Evolutionary conservation across 2,329 filamentous ascomycete species (phyloP).

Genomic region (Colletotrichum euphorbiae): DNA sequence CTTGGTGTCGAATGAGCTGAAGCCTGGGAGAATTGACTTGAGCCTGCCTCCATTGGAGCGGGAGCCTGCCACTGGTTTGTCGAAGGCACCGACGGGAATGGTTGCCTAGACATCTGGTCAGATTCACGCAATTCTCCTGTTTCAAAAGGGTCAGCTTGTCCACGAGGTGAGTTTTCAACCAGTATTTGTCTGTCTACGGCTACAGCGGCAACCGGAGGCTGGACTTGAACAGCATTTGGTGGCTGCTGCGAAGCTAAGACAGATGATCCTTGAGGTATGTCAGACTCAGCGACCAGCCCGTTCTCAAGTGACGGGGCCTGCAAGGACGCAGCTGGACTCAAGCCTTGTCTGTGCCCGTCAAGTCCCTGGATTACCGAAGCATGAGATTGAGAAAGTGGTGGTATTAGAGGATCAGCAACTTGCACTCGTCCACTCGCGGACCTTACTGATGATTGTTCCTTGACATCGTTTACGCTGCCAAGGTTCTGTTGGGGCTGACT

Average conservation of each 20-base stretch:
- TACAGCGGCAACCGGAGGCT: background rate
- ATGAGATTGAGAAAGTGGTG: conserved; percentile 9
- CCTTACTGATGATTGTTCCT: background rate
- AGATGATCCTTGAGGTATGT: conserved; percentile 12
- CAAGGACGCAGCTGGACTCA: conserved; percentile 8
- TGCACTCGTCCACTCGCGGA: background rate
- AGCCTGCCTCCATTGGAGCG: background rate
- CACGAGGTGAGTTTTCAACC: no score
- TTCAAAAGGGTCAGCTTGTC: background rate
- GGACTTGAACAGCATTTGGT: conserved; percentile 4
- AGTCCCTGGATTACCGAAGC: conserved; percentile 5
- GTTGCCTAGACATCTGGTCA: background rate
- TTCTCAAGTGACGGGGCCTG: conserved; percentile 5
- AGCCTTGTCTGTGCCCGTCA: background rate
- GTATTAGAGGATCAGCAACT: background rate
- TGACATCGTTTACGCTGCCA: background rate
- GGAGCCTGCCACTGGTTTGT: background rate
- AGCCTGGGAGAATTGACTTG: background rate
- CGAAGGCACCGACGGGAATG: background rate
- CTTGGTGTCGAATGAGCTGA: background rate
- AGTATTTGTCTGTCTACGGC: background rate
- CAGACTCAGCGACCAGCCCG: background rate
- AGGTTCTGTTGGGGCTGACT: background rate
- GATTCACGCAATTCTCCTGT: background rate
- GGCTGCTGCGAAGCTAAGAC: conserved; percentile 11